phyloP scores from a whole-genome alignment of 2,329 filamentous ascomycete genomes.

The Fusarium solani-melongenae region DNA sequence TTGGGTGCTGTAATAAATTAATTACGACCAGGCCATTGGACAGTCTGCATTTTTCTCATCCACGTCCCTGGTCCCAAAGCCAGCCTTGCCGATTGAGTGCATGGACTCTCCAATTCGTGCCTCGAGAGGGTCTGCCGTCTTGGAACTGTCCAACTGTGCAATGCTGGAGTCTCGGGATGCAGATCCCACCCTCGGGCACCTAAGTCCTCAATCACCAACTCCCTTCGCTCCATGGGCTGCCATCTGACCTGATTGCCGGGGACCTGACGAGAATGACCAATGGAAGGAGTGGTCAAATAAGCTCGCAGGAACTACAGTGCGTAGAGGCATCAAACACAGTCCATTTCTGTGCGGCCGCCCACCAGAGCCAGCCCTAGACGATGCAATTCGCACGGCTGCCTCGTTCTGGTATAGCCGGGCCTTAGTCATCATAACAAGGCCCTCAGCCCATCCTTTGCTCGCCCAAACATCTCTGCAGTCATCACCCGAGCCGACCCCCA shows the following conservation, averaged over 20 bases:
- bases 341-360: background rate
- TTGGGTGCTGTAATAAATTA: slow-evolving; percentile 26
- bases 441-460: slow-evolving; percentile 45
- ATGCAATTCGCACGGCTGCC: slow-evolving; percentile 45
- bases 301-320: slow-evolving; percentile 36
- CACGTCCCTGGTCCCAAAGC: slow-evolving; percentile 3
- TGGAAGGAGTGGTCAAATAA: slow-evolving; percentile 39
- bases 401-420: slow-evolving; percentile 37
- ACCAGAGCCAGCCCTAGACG: background rate
- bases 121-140: background rate
- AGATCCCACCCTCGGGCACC: background rate
- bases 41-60: background rate
- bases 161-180: background rate
- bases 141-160: background rate
- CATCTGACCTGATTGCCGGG: slow-evolving; percentile 1
- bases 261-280: slow-evolving; percentile 34
- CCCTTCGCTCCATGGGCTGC: background rate
- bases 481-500: slow-evolving; percentile 43
- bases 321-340: slow-evolving; percentile 24
- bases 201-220: background rate
- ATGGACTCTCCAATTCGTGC: background rate
- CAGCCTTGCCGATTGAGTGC: slow-evolving; percentile 19
- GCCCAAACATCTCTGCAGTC: slow-evolving; percentile 46
- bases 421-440: slow-evolving; percentile 48
- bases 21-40: slow-evolving; percentile 26